These are phyloP conservation scores for Trichoderma pleuroti DNA, from an alignment of 2,329 filamentous ascomycete species.

Conservation along the genomic window DNA sequence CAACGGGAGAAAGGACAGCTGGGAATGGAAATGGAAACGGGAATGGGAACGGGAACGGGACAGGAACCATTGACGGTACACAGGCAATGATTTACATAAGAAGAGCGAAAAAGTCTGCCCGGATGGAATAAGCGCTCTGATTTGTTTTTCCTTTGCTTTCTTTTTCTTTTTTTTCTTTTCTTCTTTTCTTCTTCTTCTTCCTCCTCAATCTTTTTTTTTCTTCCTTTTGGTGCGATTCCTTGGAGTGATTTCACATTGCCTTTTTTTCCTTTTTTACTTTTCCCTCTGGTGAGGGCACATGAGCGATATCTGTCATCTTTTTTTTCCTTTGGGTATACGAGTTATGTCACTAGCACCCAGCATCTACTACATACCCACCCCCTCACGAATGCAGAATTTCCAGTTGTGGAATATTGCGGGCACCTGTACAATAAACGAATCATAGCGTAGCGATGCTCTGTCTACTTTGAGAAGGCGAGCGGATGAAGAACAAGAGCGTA, in stretches of 20 bases:
- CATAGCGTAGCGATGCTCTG: slow-evolving; percentile 17
- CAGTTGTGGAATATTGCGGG: slow-evolving; percentile 1
- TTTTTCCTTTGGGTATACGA: not conserved
- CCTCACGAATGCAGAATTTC: slow-evolving; percentile 2
- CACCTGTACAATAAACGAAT: slow-evolving; percentile 9
- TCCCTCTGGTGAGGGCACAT: not conserved
- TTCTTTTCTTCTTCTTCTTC: not conserved
- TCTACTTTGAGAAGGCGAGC: not conserved
- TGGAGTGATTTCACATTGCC: not conserved
- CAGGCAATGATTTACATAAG: slow-evolving; percentile 18
- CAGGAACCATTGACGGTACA: not conserved
- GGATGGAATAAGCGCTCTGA: not conserved
- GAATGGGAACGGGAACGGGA: not conserved
- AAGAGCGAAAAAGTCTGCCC: slow-evolving; percentile 13
- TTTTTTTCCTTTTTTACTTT: not conserved
- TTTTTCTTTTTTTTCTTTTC: not conserved
- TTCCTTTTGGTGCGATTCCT: not conserved
- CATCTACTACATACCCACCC: not conserved
- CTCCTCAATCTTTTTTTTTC: not conserved
- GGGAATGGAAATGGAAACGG: not conserved
- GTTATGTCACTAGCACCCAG: not conserved
- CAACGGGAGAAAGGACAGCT: not conserved
- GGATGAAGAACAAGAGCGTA: not conserved
- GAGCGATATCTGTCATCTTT: not conserved
- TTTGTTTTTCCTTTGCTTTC: not conserved